Conservation (phyloP, 257 asterid species). For the Plantago elongata region DNA sequence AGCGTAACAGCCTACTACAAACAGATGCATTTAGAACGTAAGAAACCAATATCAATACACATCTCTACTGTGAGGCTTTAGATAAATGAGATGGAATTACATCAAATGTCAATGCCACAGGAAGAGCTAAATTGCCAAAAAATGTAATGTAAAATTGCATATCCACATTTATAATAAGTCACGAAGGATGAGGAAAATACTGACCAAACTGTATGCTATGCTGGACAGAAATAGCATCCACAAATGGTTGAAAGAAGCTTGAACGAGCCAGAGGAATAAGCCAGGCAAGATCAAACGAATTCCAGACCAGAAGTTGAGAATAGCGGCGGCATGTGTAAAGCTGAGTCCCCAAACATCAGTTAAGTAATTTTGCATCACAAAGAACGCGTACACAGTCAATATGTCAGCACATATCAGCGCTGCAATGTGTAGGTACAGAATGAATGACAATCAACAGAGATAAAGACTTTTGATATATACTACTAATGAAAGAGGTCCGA, state of each 20-base stretch:
- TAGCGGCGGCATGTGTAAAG: constrained; percentile 50
- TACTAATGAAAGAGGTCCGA: neutral
- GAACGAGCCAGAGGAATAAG: constrained; percentile 35
- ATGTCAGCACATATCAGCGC: constrained; percentile 30
- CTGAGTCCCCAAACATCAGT: constrained; percentile 60
- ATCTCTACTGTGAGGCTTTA: too few relatives aligned
- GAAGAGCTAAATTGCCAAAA: too few relatives aligned
- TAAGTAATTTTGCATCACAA: constrained; percentile 55
- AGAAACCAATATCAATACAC: too few relatives aligned
- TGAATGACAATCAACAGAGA: neutral
- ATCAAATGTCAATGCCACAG: too few relatives aligned
- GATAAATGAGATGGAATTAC: too few relatives aligned
- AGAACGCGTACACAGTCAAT: constrained; percentile 35
- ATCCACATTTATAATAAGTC: neutral
- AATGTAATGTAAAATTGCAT: neutral
- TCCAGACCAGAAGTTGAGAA: constrained; percentile 46
- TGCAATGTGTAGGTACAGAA: constrained; percentile 14
- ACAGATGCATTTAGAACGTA: too few relatives aligned
- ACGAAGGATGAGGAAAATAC: constrained; percentile 6
- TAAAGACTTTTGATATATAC: neutral
- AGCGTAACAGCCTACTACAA: too few relatives aligned
- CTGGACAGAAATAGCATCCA: constrained; percentile 47
- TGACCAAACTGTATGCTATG: constrained; percentile 38
- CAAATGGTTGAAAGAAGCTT: constrained; percentile 31
- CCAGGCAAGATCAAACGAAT: constrained; percentile 31